Conservation (phyloP, 768 basidiomycete species). For the Grammothele lineata region DNA sequence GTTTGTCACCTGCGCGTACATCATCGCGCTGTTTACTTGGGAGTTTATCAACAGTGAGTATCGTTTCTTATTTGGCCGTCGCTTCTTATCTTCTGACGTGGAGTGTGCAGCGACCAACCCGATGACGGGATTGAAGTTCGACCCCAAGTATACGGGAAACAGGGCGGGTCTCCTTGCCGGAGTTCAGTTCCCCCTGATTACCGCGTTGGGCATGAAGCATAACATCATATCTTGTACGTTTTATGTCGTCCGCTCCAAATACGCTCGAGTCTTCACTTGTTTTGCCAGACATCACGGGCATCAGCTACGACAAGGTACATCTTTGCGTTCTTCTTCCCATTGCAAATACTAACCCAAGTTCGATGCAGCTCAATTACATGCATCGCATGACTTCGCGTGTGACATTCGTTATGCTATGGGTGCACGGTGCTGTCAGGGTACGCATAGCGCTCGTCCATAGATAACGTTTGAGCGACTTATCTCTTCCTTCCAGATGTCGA, state of each 20-base stretch:
- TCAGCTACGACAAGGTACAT: constrained; percentile 44
- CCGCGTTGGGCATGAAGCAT: constrained; percentile 58
- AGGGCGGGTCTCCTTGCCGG: constrained; percentile 40
- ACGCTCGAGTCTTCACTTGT: neutral
- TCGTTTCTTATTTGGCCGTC: neutral
- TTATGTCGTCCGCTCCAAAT: no score
- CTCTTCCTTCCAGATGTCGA: no score
- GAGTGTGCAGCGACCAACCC: constrained; percentile 20
- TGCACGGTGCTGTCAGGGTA: constrained; percentile 44
- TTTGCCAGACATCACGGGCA: constrained; percentile 51
- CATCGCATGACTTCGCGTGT: constrained; percentile 50
- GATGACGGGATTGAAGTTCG: constrained; percentile 15
- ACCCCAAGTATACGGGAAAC: constrained; percentile 26
- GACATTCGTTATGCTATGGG: constrained; percentile 42
- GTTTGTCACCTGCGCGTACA: constrained; percentile 32
- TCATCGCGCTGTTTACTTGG: constrained; percentile 27
- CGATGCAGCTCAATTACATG: constrained; percentile 34
- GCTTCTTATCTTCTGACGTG: neutral
- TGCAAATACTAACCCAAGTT: no score
- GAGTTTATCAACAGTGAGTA: constrained; percentile 25
- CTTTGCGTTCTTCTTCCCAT: no score
- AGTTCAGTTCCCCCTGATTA: constrained; percentile 50
- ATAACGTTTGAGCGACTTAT: no score
- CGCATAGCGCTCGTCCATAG: no score
- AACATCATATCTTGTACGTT: constrained; percentile 44